phyloP scores from a whole-genome alignment of 2,329 filamentous ascomycete genomes.

The Aspergillus ochraceus region DNA sequence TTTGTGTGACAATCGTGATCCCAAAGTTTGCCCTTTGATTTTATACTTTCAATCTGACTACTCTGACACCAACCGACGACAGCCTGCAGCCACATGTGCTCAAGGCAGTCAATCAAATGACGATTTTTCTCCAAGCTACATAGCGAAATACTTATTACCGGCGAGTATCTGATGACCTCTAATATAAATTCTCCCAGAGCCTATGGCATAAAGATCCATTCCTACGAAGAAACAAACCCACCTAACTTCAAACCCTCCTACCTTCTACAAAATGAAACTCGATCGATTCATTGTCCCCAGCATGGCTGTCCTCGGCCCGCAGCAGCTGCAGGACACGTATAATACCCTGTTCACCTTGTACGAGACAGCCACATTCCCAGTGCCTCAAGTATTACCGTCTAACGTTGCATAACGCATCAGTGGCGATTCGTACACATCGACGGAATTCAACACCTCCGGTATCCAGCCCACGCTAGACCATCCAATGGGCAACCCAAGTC shows the following conservation, averaged over 20 bases:
- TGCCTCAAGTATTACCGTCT: background rate
- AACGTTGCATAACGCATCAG: background rate
- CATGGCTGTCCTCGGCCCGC: background rate
- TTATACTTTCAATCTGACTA: background rate
- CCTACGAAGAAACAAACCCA: no score
- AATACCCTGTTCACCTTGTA: background rate
- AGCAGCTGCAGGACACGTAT: background rate
- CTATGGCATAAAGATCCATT: no score
- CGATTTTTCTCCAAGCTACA: no score
- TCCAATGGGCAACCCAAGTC: slow-evolving; percentile 6
- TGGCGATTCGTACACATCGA: slow-evolving; percentile 9
- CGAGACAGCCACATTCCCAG: background rate
- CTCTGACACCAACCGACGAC: no score
- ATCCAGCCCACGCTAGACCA: background rate
- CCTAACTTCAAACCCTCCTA: no score
- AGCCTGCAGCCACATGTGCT: no score
- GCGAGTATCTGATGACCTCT: background rate
- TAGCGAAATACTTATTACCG: background rate
- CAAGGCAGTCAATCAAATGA: no score
- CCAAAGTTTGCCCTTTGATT: background rate
- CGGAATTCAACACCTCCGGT: slow-evolving; percentile 3
- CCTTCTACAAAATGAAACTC: background rate
- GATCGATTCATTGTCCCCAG: background rate
- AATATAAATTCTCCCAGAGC: no score
- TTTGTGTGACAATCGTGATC: no score